Conservation (phyloP, 345 rosid species). For the Sisymbrium altissimum region DNA sequence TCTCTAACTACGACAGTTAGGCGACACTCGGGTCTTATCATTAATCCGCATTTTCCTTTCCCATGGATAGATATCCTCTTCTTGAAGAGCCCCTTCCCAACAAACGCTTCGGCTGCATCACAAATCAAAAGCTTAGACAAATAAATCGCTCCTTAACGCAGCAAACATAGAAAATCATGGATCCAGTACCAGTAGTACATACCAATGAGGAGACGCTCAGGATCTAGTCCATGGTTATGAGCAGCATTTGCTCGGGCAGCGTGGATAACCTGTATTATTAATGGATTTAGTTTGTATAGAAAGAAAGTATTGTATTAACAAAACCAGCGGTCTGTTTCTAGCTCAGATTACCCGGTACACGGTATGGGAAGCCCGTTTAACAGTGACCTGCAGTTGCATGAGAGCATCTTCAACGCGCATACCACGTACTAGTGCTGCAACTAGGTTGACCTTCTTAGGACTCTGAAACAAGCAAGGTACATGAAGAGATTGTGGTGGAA, state of each 20-base stretch:
- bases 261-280: constrained; percentile 65
- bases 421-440: constrained; percentile 90
- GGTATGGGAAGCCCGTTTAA: constrained; percentile 80
- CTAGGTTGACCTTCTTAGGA: constrained; percentile 92
- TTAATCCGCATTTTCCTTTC: constrained; percentile 62
- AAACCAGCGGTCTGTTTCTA: not conserved
- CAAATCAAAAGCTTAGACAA: constrained; percentile 14
- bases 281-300: not conserved
- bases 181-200: constrained; percentile 25
- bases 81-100: constrained; percentile 74
- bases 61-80: constrained; percentile 66
- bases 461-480: constrained; percentile 61
- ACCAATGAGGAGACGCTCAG: constrained; percentile 86
- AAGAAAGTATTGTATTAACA: not conserved
- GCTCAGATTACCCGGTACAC: constrained; percentile 60
- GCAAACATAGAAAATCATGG: not conserved
- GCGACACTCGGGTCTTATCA: constrained; percentile 61
- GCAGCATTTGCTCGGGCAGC: constrained; percentile 90
- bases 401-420: constrained; percentile 98
- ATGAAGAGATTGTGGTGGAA: not conserved
- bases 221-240: constrained; percentile 83
- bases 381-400: constrained; percentile 81
- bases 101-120: constrained; percentile 82
- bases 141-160: not conserved
- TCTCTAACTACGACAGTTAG: constrained; percentile 82